Conservation (phyloP, 768 basidiomycete species). For the Boletellus sp. region DNA sequence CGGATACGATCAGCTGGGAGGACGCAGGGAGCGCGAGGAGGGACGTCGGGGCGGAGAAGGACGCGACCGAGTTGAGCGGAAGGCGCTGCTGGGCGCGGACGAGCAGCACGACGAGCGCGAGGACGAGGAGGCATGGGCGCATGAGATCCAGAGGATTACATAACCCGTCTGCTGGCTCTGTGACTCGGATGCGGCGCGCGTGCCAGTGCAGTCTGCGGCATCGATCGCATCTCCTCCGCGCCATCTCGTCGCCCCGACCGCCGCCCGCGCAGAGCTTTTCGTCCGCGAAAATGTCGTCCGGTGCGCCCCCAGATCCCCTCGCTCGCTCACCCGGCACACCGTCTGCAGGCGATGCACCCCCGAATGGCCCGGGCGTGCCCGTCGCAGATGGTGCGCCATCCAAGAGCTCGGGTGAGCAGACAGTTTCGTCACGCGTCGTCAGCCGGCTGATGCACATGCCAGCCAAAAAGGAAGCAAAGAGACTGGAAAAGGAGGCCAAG, state of each 20-base stretch:
- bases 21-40: too few species aligned
- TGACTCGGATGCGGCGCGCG: too few species aligned
- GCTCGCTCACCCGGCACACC: neutral
- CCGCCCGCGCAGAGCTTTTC: neutral
- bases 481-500: conserved; percentile 75
- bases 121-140: too few species aligned
- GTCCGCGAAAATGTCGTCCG: conserved; percentile 9
- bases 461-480: conserved; percentile 87
- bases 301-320: neutral
- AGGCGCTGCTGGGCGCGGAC: too few species aligned
- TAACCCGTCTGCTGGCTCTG: too few species aligned
- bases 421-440: neutral
- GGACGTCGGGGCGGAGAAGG: too few species aligned
- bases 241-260: neutral
- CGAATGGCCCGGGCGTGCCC: neutral
- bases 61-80: too few species aligned
- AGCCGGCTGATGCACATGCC: conserved; percentile 1
- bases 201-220: too few species aligned
- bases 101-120: too few species aligned
- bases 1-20: too few species aligned
- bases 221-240: neutral
- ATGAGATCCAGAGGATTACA: too few species aligned
- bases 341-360: neutral
- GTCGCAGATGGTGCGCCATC: conserved; percentile 20
- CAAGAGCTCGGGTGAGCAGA: conserved; percentile 39